Conservation (phyloP, 306 rosid genomes). For the Quercus wislizeni region DNA sequence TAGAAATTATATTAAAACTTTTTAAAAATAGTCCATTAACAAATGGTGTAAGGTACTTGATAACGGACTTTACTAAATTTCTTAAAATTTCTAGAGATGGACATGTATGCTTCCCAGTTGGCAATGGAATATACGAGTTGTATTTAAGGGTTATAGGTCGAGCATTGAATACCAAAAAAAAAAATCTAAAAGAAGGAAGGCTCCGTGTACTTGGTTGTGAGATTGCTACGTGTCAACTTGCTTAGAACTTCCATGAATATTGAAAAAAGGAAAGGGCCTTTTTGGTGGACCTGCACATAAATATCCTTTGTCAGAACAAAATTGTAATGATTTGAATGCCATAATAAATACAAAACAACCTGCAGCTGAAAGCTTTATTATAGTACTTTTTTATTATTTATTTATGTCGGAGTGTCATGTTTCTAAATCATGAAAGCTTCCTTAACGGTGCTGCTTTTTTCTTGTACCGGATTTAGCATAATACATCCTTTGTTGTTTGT, state of each 20-base stretch:
- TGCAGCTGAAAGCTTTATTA: too few relatives aligned
- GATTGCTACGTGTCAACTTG: background rate
- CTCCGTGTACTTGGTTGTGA: background rate
- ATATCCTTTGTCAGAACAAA: background rate
- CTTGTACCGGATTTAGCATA: too few relatives aligned
- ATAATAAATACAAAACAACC: background rate
- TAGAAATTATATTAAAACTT: too few relatives aligned
- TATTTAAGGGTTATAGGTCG: background rate
- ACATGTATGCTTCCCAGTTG: background rate
- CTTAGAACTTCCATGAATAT: background rate
- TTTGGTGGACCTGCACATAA: background rate
- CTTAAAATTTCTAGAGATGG: background rate
- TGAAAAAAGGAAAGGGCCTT: background rate
- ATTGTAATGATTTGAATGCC: background rate
- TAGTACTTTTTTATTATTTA: too few relatives aligned
- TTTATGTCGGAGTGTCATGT: too few relatives aligned
- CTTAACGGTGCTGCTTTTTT: too few relatives aligned
- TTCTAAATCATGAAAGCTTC: too few relatives aligned
- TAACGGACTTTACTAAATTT: too few relatives aligned
- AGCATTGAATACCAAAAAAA: background rate
- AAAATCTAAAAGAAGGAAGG: background rate
- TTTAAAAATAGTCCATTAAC: rapidly evolving
- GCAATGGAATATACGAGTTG: background rate
- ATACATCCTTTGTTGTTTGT: too few relatives aligned
- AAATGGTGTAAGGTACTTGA: rapidly evolving